Evolutionary conservation across 2,329 filamentous ascomycete genomes (phyloP), one percentile per base, ranked within the genome.

Genomic region (Ophiosphaerella narmari): DNA sequence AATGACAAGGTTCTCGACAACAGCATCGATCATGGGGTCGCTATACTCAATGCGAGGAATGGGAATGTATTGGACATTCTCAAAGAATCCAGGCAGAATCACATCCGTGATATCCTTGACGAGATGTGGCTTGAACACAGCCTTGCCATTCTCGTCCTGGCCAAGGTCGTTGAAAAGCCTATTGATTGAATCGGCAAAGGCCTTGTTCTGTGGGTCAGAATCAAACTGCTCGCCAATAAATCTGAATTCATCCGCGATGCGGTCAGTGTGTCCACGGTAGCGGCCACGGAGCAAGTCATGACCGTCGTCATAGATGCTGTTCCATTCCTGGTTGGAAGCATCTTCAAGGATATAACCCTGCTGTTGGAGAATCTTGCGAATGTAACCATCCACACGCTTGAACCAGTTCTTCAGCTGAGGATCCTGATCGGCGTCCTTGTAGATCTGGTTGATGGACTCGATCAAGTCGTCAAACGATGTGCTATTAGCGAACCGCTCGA

Each of bases 401-500:
- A 97, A 97, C 93, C 93, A 99, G 50, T 84, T 79, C 74, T 87
- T 91, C 46, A 99, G 83, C 68, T 97, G 90, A 0, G 87, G 85
- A 60, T 99, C 94, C 16, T 81, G 82, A 57, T 97, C 90, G 4
- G 94, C 91, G 71, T 96, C 90, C 42, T 80, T 79, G 78, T 97
- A 97, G 62, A 99, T 87, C 57, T 86, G 83, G 60, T 91, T 92
- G 73, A 99, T 87, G 0, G 91, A 86, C 14, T 89, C 86, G 77
- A 94, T 91, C 4, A 97, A 78, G 60, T 96, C 90, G 57, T 95
- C 88, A 31, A 86, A 85, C 0, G 92, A 97, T 7, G 94, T 97
- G 67, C 87, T 87, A 74, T 99, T 97, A 70, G 94, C 94, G 65
- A 97, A 97, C 40, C 94, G 89, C 79, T 97, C 94, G 60, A 99